Evolutionary conservation across 495 filamentous ascomycete species (phyloP), one percentile per base, ranked within the genome.

Genomic region (Daldinia childiae): DNA sequence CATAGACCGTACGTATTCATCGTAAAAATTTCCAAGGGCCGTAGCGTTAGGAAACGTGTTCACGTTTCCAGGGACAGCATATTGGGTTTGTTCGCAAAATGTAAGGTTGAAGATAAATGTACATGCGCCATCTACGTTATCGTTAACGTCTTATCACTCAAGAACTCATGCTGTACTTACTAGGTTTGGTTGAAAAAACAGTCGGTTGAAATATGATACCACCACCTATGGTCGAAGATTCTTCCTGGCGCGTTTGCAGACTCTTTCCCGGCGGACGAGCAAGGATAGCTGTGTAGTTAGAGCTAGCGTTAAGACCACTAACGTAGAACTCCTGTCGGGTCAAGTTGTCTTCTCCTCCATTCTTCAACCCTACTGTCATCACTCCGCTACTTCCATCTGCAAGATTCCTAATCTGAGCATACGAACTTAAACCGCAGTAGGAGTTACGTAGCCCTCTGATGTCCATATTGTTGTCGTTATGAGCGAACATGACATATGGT

Each of bases 301-400:
- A 86, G 69, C 87, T 91, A 5, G 81, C 77, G 56, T 93, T 92
- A 17, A 99, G 83, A 1, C 88, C 87, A 15, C 83, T 87, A 32
- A 97, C 80, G 69, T 95, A 92, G 78, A 98, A 96, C 74, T 97
- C 92, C 79, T 96, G 87, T 73, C 92, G 92, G 0, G 92, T 91
- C 45, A 88, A 77, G 56, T 87, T 88, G 5, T 84, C 85, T 0
- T 82, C 78, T 3, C 89, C 89, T 2, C 88, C 83, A 26, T 76
- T 86, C 2, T 91, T 95, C 85, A 97, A 92, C 50, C 85, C 84
- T 32, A 85, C 85, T 17, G 87, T 80, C 43, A 85, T 81, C 60
- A 78, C 79, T 0, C 77, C 72, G 27, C 67, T 76, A 32, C 78
- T 72, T 9, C 80, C 81, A 27, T 81, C 67, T 57, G 79, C 85